phyloP scores from a whole-genome alignment of 768 basidiomycete species.

The Brasilioporus rufonigricans region DNA sequence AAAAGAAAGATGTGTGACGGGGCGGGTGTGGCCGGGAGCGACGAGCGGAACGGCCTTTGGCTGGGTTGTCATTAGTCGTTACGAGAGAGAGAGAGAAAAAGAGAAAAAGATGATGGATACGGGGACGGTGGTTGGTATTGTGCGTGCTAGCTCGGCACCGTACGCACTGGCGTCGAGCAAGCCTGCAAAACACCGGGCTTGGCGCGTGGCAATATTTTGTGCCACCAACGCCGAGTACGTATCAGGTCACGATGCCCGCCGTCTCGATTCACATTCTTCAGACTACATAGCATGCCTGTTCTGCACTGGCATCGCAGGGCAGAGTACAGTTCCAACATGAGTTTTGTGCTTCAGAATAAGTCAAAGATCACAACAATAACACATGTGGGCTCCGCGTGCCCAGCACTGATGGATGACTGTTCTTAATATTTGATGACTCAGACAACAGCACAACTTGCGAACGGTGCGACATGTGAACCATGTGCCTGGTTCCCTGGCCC shows the following conservation, averaged over 20 bases:
- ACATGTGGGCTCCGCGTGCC: background rate
- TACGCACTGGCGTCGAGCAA: no score
- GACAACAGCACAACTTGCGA: no score
- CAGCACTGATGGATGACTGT: background rate
- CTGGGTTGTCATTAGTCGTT: conserved; percentile 35
- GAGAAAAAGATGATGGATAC: conserved; percentile 47
- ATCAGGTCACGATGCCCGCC: background rate
- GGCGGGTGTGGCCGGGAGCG: conserved; percentile 48
- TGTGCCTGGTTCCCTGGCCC: no score
- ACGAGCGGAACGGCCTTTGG: conserved; percentile 33
- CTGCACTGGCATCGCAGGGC: background rate
- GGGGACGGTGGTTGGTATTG: conserved; percentile 25
- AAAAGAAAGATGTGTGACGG: no score
- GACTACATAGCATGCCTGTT: background rate
- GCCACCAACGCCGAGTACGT: background rate
- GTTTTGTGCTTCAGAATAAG: background rate
- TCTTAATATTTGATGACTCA: background rate
- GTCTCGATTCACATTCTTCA: background rate
- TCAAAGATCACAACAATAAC: no score
- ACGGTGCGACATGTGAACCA: no score
- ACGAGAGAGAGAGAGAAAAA: conserved; percentile 39
- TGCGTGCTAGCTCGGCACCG: conserved; percentile 40
- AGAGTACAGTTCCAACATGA: background rate
- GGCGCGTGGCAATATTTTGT: conserved; percentile 16
- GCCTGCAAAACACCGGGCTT: background rate